Evolutionary conservation across 1,284 basidiomycete species (phyloP).

Genomic region (Sporisorium exsertum): DNA sequence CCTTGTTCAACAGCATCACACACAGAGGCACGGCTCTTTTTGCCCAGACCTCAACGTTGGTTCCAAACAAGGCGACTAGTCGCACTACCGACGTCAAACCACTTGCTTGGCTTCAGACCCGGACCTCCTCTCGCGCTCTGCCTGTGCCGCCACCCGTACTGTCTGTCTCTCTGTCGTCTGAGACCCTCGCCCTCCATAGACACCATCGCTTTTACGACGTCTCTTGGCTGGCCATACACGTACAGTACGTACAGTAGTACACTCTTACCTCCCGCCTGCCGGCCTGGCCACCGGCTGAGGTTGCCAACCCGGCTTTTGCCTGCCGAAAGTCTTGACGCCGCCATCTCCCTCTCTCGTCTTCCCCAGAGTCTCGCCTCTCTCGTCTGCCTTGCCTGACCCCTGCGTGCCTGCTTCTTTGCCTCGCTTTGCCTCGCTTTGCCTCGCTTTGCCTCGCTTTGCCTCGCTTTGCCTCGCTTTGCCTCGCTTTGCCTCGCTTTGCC

Average conservation of each 20-base stretch:
- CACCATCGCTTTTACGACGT: not conserved
- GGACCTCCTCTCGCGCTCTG: not conserved
- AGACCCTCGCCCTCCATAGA: too few relatives aligned
- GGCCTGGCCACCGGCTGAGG: not conserved
- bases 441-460: not conserved
- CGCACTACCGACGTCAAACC: not conserved
- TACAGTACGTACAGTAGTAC: too few relatives aligned
- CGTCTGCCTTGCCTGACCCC: not conserved
- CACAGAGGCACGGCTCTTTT: not conserved
- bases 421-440: too few relatives aligned
- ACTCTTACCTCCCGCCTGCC: not conserved
- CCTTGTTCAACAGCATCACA: not conserved
- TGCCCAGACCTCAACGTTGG: not conserved
- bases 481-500: not conserved
- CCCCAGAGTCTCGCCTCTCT: not conserved
- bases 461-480: too few relatives aligned
- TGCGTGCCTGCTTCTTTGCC: not conserved
- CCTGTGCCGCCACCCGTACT: too few relatives aligned
- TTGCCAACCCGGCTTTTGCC: slow-evolving; percentile 23
- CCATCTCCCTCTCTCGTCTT: slow-evolving; percentile 12
- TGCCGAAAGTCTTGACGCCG: slow-evolving; percentile 35
- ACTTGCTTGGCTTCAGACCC: not conserved
- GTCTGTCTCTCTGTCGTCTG: too few relatives aligned
- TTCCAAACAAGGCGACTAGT: not conserved
- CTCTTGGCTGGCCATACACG: not conserved